phyloP scores from a whole-genome alignment of 805 yeast genomes.

The Saccharomycopsis olivae region DNA sequence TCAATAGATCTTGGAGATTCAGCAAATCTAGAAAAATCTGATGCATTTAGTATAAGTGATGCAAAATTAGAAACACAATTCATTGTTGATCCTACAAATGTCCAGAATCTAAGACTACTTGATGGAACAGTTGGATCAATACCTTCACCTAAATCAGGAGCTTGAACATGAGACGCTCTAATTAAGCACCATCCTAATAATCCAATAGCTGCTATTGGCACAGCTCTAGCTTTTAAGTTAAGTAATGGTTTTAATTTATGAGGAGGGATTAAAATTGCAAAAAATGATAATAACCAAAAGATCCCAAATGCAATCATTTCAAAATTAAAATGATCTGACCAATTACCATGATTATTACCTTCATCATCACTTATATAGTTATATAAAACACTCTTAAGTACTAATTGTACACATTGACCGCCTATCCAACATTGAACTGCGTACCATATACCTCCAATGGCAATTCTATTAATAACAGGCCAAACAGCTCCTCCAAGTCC shows the following conservation, averaged over 20 bases:
- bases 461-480: conserved; percentile 83
- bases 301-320: conserved; percentile 65
- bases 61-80: conserved; percentile 72
- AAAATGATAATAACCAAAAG: conserved; percentile 71
- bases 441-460: conserved; percentile 81
- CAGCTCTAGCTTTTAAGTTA: conserved; percentile 65
- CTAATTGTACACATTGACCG: conserved; percentile 67
- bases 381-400: conserved; percentile 64
- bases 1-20: conserved; percentile 34
- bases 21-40: conserved; percentile 75
- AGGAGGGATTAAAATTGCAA: conserved; percentile 71
- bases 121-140: conserved; percentile 28
- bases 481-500: conserved; percentile 79
- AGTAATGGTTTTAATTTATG: conserved; percentile 75
- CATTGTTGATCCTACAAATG: conserved; percentile 61
- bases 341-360: conserved; percentile 32
- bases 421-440: conserved; percentile 81
- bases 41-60: conserved; percentile 69
- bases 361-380: conserved; percentile 42
- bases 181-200: conserved; percentile 76
- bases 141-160: too few species aligned
- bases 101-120: conserved; percentile 36
- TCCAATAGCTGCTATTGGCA: conserved; percentile 74
- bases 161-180: conserved; percentile 55
- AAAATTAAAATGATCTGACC: conserved; percentile 57